phyloP scores from a whole-genome alignment of 2,329 filamentous ascomycete species.

The Phaeomoniella chlamydospora region DNA sequence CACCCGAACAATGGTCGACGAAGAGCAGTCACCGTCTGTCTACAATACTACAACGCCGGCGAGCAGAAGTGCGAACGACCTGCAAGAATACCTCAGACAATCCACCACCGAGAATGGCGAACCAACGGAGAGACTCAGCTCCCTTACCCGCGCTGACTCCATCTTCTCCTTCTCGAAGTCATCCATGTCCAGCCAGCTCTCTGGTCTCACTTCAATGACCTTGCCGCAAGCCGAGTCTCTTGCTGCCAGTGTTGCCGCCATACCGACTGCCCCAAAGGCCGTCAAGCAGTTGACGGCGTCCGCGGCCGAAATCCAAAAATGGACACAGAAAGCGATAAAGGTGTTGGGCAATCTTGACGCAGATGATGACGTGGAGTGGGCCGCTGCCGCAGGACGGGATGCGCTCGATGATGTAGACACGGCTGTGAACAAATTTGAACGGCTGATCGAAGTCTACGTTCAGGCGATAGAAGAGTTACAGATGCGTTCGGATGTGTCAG shows the following conservation, averaged over 20 bases:
- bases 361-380: constrained; percentile 97
- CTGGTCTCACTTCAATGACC: constrained; percentile 78
- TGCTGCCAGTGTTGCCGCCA: constrained; percentile 68
- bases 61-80: constrained; percentile 12
- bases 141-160: constrained; percentile 56
- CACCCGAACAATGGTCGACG: not conserved
- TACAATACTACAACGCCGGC: not conserved
- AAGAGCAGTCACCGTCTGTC: not conserved
- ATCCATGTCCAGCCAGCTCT: constrained; percentile 86
- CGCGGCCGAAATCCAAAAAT: constrained; percentile 81
- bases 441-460: constrained; percentile 83
- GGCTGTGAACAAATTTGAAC: constrained; percentile 72
- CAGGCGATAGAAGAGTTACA: constrained; percentile 88
- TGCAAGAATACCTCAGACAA: constrained; percentile 24
- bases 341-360: constrained; percentile 81
- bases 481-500: constrained; percentile 57
- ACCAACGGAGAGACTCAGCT: constrained; percentile 23
- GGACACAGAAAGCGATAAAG: constrained; percentile 85
- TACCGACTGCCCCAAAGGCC: constrained; percentile 73
- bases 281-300: constrained; percentile 71
- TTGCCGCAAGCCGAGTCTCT: constrained; percentile 75
- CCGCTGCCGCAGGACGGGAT: constrained; percentile 60
- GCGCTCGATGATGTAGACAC: constrained; percentile 42
- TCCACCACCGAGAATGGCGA: constrained; percentile 19
- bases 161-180: constrained; percentile 87